Percentiles rank a stretch among this genome's conserved stretches.
Conservation (phyloP, 139 green algal species). For the Ulvella scutata region DNA sequence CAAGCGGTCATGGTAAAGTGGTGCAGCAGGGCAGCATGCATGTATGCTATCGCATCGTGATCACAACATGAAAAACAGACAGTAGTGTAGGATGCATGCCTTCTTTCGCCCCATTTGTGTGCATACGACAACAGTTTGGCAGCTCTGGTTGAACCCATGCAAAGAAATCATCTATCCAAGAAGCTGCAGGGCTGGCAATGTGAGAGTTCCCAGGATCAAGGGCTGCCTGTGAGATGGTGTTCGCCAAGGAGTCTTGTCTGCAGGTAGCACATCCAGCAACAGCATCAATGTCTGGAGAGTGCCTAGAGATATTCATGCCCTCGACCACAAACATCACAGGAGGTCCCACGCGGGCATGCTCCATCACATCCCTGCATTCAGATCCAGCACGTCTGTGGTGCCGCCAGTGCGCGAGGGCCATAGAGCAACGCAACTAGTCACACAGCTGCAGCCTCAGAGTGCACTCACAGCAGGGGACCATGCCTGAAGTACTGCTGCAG, state of each 20-base stretch:
- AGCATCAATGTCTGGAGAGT: slow-evolving; percentile 28
- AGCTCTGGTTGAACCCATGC: slow-evolving; percentile 59
- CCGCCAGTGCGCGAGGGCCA: background rate
- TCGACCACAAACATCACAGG: slow-evolving; percentile 70
- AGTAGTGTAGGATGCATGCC: too few relatives aligned
- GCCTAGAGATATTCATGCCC: slow-evolving; percentile 39
- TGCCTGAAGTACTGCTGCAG: slow-evolving; percentile 72
- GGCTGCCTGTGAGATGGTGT: slow-evolving; percentile 12
- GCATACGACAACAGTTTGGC: slow-evolving; percentile 39
- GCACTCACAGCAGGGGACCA: background rate
- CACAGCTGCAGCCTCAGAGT: background rate
- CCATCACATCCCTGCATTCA: slow-evolving; percentile 38
- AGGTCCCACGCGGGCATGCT: slow-evolving; percentile 64
- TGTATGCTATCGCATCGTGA: too few relatives aligned
- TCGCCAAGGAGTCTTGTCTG: slow-evolving; percentile 36
- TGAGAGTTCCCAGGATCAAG: slow-evolving; percentile 7
- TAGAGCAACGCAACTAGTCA: background rate
- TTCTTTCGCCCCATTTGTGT: background rate
- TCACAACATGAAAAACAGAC: too few relatives aligned
- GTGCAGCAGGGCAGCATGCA: background rate
- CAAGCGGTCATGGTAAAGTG: background rate
- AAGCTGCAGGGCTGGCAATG: slow-evolving; percentile 61
- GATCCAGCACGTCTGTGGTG: too few relatives aligned
- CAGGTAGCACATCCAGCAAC: slow-evolving; percentile 67
- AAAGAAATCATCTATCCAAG: slow-evolving; percentile 88